Base-by-base conservation (phyloP, 495 filamentous ascomycete species). In the Xylaria castorea region DNA sequence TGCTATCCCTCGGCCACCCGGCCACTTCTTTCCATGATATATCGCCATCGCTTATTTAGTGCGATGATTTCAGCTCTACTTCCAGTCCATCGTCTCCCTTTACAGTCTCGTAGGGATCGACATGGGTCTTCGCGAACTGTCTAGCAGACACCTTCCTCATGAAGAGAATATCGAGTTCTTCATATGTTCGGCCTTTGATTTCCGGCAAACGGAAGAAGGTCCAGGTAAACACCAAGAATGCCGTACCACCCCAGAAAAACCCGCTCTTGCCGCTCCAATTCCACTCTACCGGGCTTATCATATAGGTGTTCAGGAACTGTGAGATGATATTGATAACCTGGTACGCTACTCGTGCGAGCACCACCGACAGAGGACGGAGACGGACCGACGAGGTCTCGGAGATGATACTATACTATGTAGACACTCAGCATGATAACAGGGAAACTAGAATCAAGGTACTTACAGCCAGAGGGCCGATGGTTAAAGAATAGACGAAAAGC, bases 231-330 rank as follows among this genome's bases (percentile, higher is more conserved):
- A 82, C 85, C 48, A 81, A 72, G 67, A 85, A 81, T 64, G 81
- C 83, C 16, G 78, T 79, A 0, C 81, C 85, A 16, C 81, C 86
- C 85, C 85, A 87, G 74, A 88, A 87, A 73, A 87, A 78, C 2
- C 74, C 78, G 11, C 82, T 80, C 68, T 85, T 83, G 0, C 80
- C 82, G 9, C 79, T 75, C 76, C 81, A 81, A 53, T 86, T 82
- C 76, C 82, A 83, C 9, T 80, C 85, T 0, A 75, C 76, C 1
- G 83, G 83, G 36, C 83, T 85, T 61, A 89, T 75, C 83, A 86
- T 85, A 34, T 85, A 83, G 0, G 89, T 88, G 55, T 91, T 88
- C 0, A 87, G 84, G 27, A 92, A 84, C 18, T 87, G 89, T 77
- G 89, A 89, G 27, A 87, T 80, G 63, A 91, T 89, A 14, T 87